phyloP scores from a whole-genome alignment of 1,284 basidiomycete genomes.

The Irpex sp. region DNA sequence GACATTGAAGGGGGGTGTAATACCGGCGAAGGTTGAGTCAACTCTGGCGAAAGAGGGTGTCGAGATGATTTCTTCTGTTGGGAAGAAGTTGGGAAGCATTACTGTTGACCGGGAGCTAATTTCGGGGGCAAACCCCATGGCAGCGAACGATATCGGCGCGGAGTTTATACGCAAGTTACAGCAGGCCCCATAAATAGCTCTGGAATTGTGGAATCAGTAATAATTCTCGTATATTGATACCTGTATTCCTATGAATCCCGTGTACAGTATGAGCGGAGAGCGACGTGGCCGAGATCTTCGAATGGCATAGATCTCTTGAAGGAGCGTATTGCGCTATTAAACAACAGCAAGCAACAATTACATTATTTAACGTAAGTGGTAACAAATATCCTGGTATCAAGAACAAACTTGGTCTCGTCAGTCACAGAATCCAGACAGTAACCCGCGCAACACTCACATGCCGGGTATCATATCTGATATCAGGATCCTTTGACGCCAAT shows the following conservation, averaged over 20 bases:
- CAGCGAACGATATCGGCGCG: conserved; percentile 17
- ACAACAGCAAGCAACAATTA: background rate
- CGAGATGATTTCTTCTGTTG: conserved; percentile 18
- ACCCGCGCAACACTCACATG: background rate
- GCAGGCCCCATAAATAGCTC: background rate
- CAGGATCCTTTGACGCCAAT: conserved; percentile 52
- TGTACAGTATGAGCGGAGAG: background rate
- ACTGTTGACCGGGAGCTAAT: conserved; percentile 23
- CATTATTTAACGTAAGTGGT: background rate
- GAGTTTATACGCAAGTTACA: conserved; percentile 22
- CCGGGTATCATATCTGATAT: background rate
- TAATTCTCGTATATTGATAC: background rate
- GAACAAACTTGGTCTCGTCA: background rate
- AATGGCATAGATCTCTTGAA: background rate
- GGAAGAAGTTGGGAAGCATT: conserved; percentile 21
- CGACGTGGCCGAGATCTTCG: background rate
- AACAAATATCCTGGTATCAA: background rate
- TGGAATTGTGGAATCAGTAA: background rate
- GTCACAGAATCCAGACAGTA: background rate
- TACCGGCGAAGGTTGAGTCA: conserved; percentile 22
- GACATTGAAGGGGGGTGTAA: conserved; percentile 20
- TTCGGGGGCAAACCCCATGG: conserved; percentile 24
- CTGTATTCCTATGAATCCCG: background rate
- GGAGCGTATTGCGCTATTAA: background rate
- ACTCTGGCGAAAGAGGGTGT: conserved; percentile 21